phyloP scores from a whole-genome alignment of 305 asterid genomes.

The Solanum hybrid region DNA sequence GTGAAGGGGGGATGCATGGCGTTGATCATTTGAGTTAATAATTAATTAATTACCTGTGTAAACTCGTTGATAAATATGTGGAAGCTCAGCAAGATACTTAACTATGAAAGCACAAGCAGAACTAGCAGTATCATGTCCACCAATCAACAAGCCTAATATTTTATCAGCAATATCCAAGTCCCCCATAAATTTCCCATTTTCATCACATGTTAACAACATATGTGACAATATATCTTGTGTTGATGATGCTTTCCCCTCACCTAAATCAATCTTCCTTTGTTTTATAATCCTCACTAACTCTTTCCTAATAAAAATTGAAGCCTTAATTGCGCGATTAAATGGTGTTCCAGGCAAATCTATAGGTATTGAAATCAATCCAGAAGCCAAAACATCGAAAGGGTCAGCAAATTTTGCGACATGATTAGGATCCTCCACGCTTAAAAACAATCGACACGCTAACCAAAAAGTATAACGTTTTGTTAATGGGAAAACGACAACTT shows the following conservation, averaged over 20 bases:
- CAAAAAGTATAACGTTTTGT: slow-evolving; percentile 63
- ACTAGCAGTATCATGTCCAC: slow-evolving; percentile 87
- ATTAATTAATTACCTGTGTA: slow-evolving; percentile 32
- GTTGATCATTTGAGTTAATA: not conserved
- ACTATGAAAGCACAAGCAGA: slow-evolving; percentile 70
- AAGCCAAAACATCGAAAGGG: slow-evolving; percentile 43
- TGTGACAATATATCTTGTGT: slow-evolving; percentile 68
- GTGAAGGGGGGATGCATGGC: too few species aligned
- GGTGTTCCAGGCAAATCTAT: slow-evolving; percentile 76
- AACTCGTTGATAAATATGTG: slow-evolving; percentile 52
- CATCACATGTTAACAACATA: slow-evolving; percentile 56
- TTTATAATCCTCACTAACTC: slow-evolving; percentile 40
- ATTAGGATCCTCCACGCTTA: slow-evolving; percentile 58
- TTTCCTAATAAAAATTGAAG: slow-evolving; percentile 38
- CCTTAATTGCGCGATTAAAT: slow-evolving; percentile 51
- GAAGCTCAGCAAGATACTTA: slow-evolving; percentile 65
- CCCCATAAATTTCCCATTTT: slow-evolving; percentile 52
- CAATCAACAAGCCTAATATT: slow-evolving; percentile 47
- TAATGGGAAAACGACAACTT: slow-evolving; percentile 46
- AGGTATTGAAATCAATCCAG: slow-evolving; percentile 53
- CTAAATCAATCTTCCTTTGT: slow-evolving; percentile 49
- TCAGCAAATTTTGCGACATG: slow-evolving; percentile 38
- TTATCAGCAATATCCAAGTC: slow-evolving; percentile 29
- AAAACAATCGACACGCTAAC: slow-evolving; percentile 54
- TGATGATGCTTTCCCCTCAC: slow-evolving; percentile 46